Evolutionary conservation across 768 basidiomycete species (phyloP).

Genomic region (Leccinum uliginosum): DNA sequence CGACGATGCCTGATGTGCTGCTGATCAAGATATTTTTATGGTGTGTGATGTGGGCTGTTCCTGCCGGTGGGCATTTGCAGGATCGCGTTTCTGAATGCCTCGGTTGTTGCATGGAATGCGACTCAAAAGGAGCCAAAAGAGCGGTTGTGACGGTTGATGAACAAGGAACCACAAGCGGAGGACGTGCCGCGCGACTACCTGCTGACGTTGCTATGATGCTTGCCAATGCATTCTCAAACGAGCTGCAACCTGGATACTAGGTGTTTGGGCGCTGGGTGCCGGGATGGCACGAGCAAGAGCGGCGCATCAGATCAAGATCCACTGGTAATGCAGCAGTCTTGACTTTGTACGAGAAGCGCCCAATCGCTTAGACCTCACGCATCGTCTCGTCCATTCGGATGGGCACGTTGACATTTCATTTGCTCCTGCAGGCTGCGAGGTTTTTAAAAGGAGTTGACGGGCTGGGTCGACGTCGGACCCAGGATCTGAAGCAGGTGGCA

Average conservation of each 20-base stretch:
- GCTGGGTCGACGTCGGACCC: neutral
- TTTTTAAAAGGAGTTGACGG: slow-evolving; percentile 5
- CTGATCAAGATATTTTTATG: too few species aligned
- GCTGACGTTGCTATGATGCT: slow-evolving; percentile 66
- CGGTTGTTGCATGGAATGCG: slow-evolving; percentile 49
- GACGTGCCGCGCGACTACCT: slow-evolving; percentile 47
- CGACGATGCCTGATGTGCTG: too few species aligned
- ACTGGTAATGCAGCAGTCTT: slow-evolving; percentile 5
- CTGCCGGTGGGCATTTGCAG: slow-evolving; percentile 78
- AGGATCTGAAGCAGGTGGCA: neutral
- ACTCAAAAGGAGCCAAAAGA: slow-evolving; percentile 29
- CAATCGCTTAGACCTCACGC: slow-evolving; percentile 10
- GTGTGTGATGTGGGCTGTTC: slow-evolving; percentile 42
- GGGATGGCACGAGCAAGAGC: slow-evolving; percentile 13
- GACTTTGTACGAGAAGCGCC: neutral
- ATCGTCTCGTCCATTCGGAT: neutral
- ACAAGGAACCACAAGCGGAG: slow-evolving; percentile 35
- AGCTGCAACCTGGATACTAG: neutral
- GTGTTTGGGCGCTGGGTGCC: neutral
- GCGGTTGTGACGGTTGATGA: slow-evolving; percentile 43
- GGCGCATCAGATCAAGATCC: slow-evolving; percentile 15
- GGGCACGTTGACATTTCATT: neutral
- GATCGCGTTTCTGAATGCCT: slow-evolving; percentile 63
- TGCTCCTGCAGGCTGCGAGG: neutral
- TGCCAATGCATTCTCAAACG: slow-evolving; percentile 58